phyloP scores from a whole-genome alignment of 305 asterid species.

The Solanum chacoense region DNA sequence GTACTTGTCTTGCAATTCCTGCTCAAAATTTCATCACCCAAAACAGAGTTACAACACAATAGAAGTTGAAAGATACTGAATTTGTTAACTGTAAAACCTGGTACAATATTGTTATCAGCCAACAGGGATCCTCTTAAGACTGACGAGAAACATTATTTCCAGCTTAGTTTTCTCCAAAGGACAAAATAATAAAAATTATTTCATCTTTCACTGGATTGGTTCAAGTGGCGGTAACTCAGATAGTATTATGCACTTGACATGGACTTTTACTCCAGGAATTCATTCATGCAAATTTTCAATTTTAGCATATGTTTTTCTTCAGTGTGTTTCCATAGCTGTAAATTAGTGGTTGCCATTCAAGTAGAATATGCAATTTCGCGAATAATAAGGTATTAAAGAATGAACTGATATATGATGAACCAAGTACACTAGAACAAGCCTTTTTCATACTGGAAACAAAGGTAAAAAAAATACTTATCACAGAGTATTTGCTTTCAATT shows the following conservation, averaged over 20 bases:
- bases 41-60: background rate
- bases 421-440: background rate
- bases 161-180: background rate
- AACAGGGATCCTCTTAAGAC: background rate
- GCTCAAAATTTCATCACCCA: slow-evolving; percentile 3
- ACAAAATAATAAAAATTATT: background rate
- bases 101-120: background rate
- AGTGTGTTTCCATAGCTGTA: background rate
- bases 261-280: background rate
- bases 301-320: background rate
- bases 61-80: background rate
- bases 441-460: background rate
- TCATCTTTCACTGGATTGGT: background rate
- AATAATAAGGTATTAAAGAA: background rate
- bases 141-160: background rate
- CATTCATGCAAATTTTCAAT: background rate
- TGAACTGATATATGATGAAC: background rate
- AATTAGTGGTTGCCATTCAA: background rate
- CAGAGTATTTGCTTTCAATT: background rate
- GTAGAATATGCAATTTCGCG: background rate
- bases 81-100: background rate
- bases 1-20: slow-evolving; percentile 44
- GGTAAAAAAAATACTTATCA: background rate
- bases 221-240: background rate
- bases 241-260: background rate